Percentiles rank a stretch among this genome's conserved stretches.
Evolutionary conservation across 352 stramenopile species (phyloP).

Genomic region (Globisporangium splendens): DNA sequence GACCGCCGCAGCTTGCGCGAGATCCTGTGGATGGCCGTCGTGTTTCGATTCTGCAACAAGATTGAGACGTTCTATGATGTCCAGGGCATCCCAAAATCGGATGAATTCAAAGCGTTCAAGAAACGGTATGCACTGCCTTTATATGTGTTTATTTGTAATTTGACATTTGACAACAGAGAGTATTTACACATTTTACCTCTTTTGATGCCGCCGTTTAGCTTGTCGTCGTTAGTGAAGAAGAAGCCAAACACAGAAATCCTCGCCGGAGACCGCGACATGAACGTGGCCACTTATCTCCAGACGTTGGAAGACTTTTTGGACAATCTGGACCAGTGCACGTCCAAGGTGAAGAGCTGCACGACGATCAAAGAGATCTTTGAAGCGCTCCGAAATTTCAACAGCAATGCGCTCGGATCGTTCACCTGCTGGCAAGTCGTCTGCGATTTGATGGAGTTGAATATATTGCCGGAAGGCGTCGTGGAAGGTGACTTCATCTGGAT

Average conservation of each 20-base stretch:
- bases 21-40: constrained; percentile 77
- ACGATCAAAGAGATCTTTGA: constrained; percentile 59
- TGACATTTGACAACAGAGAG: neutral
- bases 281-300: constrained; percentile 51
- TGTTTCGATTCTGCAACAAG: constrained; percentile 81
- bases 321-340: constrained; percentile 57
- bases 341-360: constrained; percentile 45
- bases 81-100: constrained; percentile 71
- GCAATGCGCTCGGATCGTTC: constrained; percentile 79
- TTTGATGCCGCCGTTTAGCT: constrained; percentile 15
- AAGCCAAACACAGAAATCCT: constrained; percentile 41
- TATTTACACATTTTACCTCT: constrained; percentile 2
- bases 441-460: constrained; percentile 74
- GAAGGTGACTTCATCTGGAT: constrained; percentile 81
- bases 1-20: constrained; percentile 64
- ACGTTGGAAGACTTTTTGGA: constrained; percentile 66
- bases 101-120: constrained; percentile 60
- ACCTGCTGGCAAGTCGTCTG: constrained; percentile 85
- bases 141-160: neutral
- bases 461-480: constrained; percentile 50
- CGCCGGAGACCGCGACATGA: constrained; percentile 58
- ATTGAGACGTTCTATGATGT: constrained; percentile 80
- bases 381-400: constrained; percentile 55
- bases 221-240: constrained; percentile 54
- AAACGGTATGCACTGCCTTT: constrained; percentile 42